These are phyloP conservation scores for Pulveroboletus sp. DNA, from an alignment of 768 basidiomycete genomes.

Conservation along the genomic window DNA sequence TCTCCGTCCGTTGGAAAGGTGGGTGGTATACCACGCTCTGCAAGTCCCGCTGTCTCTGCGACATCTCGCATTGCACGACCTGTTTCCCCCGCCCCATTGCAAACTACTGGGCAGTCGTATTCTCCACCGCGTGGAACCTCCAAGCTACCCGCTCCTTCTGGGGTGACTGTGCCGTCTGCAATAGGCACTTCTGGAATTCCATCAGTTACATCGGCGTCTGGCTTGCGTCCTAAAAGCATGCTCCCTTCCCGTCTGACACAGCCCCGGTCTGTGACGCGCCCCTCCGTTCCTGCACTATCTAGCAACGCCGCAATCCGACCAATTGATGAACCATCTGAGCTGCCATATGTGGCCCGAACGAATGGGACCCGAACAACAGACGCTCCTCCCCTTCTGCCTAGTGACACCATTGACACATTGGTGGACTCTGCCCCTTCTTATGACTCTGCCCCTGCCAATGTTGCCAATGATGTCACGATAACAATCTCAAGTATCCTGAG, in stretches of 20 bases:
- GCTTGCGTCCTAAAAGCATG: constrained; percentile 57
- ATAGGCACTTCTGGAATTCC: constrained; percentile 24
- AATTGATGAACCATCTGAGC: constrained; percentile 29
- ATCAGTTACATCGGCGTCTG: constrained; percentile 33
- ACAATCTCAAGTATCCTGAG: constrained; percentile 87
- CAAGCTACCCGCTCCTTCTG: constrained; percentile 36
- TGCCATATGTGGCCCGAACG: constrained; percentile 22
- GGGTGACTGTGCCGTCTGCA: constrained; percentile 9
- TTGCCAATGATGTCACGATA: constrained; percentile 62
- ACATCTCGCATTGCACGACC: constrained; percentile 42
- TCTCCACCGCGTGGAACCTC: constrained; percentile 45
- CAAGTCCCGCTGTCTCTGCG: constrained; percentile 41
- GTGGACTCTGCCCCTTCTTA: constrained; percentile 30
- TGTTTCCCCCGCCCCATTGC: constrained; percentile 35
- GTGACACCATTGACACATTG: constrained; percentile 29
- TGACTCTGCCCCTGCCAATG: constrained; percentile 14
- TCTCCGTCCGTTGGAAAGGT: constrained; percentile 42
- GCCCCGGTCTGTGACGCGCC: constrained; percentile 45
- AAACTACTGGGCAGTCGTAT: constrained; percentile 38
- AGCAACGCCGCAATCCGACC: constrained; percentile 22
- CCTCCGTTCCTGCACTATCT: constrained; percentile 21
- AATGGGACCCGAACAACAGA: constrained; percentile 16
- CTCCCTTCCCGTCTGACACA: constrained; percentile 72
- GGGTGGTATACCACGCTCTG: constrained; percentile 44
- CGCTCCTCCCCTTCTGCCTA: constrained; percentile 17